Conservation (phyloP, 2,329 filamentous ascomycete genomes). For the Myrmaecium sp. region DNA sequence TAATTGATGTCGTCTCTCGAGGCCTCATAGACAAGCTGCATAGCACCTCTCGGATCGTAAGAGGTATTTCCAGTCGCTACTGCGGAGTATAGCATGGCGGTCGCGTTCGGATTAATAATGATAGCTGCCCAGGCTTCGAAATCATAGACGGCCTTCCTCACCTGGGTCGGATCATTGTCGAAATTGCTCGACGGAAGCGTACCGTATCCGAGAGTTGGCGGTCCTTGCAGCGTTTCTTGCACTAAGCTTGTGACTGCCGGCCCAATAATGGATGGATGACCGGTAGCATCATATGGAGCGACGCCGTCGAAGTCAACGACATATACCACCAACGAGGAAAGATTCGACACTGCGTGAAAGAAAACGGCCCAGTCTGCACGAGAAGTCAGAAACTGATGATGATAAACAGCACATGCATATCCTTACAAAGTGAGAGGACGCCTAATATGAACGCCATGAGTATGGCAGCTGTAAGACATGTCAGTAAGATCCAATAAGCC, state of each 20-base stretch:
- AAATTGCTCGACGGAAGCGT: slow-evolving; percentile 34
- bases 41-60: slow-evolving; percentile 43
- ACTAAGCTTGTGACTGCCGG: slow-evolving; percentile 33
- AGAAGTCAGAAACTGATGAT: not conserved
- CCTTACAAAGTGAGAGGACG: slow-evolving; percentile 36
- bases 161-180: slow-evolving; percentile 36
- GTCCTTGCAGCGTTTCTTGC: slow-evolving; percentile 23
- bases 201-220: slow-evolving; percentile 32
- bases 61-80: slow-evolving; percentile 36
- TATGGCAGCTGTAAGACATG: slow-evolving; percentile 22
- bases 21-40: slow-evolving; percentile 38
- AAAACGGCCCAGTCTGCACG: slow-evolving; percentile 38
- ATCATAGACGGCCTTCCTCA: slow-evolving; percentile 42
- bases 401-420: not conserved
- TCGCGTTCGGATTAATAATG: slow-evolving; percentile 46
- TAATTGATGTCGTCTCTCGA: slow-evolving; percentile 40
- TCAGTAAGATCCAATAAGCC: not conserved
- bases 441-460: slow-evolving; percentile 39
- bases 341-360: slow-evolving; percentile 32
- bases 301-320: slow-evolving; percentile 48
- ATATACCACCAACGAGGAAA: slow-evolving; percentile 33
- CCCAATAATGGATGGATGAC: slow-evolving; percentile 33
- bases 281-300: slow-evolving; percentile 30
- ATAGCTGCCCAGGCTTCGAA: slow-evolving; percentile 43
- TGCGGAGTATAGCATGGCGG: slow-evolving; percentile 37